Evolutionary conservation across 208 protist genomes (phyloP).

Genomic region (Leptomonas seymouri): DNA sequence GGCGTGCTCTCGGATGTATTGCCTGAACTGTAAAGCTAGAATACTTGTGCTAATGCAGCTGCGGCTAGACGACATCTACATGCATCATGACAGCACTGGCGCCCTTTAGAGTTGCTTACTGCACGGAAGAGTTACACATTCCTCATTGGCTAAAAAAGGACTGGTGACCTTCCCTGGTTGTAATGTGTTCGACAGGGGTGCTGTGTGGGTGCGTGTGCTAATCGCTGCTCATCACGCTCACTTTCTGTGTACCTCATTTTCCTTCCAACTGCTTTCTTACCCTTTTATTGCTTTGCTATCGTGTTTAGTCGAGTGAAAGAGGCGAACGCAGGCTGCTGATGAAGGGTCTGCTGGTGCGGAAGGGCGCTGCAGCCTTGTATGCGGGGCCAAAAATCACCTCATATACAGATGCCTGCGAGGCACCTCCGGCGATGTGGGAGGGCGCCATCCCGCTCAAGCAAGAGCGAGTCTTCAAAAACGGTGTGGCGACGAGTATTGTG

Average conservation of each 20-base stretch:
- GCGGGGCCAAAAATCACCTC: conserved; percentile 53
- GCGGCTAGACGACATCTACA: not conserved
- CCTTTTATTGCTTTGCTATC: not conserved
- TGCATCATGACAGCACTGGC: not conserved
- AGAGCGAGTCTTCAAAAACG: conserved; percentile 55
- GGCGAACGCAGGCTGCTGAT: conserved; percentile 27
- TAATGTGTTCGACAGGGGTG: no score
- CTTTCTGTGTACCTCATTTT: not conserved
- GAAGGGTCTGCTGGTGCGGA: conserved; percentile 51
- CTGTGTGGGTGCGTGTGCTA: no score
- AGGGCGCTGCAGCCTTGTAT: conserved; percentile 64
- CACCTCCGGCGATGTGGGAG: conserved; percentile 84
- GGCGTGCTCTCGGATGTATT: no score
- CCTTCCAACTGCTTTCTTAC: no score
- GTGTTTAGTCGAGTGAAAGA: not conserved
- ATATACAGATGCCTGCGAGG: conserved; percentile 90
- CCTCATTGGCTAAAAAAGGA: no score
- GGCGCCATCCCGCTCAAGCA: conserved; percentile 85
- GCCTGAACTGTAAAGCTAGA: no score
- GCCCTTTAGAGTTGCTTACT: not conserved
- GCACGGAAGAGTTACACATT: no score
- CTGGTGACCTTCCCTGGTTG: no score
- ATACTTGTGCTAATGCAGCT: not conserved
- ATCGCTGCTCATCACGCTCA: not conserved
- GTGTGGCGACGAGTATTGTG: conserved; percentile 52